Percentiles rank a stretch among this genome's conserved stretches.
Conservation (phyloP, 1,139 yeast species). For the Yamadazyma conglobata region DNA sequence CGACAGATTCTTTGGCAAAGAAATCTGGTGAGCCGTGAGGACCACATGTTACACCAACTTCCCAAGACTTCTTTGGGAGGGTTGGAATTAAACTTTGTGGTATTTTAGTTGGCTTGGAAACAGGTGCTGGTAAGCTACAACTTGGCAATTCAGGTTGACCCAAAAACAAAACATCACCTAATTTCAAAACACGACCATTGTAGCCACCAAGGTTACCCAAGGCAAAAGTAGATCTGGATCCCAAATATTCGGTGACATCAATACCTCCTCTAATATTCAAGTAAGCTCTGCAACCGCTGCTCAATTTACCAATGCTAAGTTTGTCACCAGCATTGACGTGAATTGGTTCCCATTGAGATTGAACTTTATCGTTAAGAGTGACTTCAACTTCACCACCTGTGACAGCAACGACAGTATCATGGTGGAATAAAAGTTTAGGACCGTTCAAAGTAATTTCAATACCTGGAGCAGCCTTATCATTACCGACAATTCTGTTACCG, state of each 20-base stretch:
- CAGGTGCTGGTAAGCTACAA: conserved; percentile 70
- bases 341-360: conserved; percentile 65
- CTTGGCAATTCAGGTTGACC: conserved; percentile 72
- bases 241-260: conserved; percentile 90
- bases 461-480: conserved; percentile 77
- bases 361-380: conserved; percentile 58
- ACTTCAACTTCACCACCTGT: conserved; percentile 81
- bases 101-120: conserved; percentile 54
- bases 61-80: conserved; percentile 63
- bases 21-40: conserved; percentile 98
- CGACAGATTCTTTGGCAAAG: conserved; percentile 71
- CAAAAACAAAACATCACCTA: conserved; percentile 86
- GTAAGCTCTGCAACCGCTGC: conserved; percentile 83
- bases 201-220: conserved; percentile 92
- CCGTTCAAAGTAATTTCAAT: conserved; percentile 86
- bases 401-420: conserved; percentile 69
- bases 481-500: conserved; percentile 89
- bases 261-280: conserved; percentile 89
- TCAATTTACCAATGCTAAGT: conserved; percentile 74
- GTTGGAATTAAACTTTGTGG: conserved; percentile 61
- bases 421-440: conserved; percentile 81
- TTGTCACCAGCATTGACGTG: conserved; percentile 69
- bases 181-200: conserved; percentile 86
- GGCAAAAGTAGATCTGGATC: conserved; percentile 96
- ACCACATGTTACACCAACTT: conserved; percentile 90